phyloP scores from a whole-genome alignment of 2,329 filamentous ascomycete genomes.

The Botryotinia convoluta region DNA sequence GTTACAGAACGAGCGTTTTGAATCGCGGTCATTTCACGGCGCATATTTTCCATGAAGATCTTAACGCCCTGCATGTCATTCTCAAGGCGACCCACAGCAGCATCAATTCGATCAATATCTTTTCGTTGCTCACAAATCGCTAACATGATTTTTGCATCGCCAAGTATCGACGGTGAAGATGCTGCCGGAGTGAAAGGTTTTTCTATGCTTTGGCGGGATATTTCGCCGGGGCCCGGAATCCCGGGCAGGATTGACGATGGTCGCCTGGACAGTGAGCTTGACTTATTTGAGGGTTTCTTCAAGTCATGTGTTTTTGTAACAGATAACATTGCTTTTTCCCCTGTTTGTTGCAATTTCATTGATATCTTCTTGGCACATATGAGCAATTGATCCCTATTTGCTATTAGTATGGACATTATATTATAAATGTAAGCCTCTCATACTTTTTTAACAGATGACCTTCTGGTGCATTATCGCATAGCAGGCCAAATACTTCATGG shows the following conservation, averaged over 20 bases:
- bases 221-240: neutral
- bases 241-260: neutral
- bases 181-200: neutral
- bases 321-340: constrained; percentile 27
- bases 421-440: constrained; percentile 1
- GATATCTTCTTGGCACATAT: constrained; percentile 32
- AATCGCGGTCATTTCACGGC: constrained; percentile 26
- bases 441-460: constrained; percentile 35
- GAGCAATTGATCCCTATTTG: constrained; percentile 34
- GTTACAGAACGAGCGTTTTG: neutral
- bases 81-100: constrained; percentile 32
- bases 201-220: neutral
- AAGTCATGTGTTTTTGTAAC: constrained; percentile 29
- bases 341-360: constrained; percentile 29
- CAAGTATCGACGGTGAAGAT: neutral
- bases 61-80: constrained; percentile 34
- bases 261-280: constrained; percentile 2
- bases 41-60: constrained; percentile 36
- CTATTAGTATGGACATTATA: constrained; percentile 6
- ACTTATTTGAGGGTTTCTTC: constrained; percentile 18
- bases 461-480: constrained; percentile 36
- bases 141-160: neutral
- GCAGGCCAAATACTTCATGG: constrained; percentile 30
- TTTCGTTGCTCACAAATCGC: constrained; percentile 27
- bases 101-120: constrained; percentile 37